phyloP scores from a whole-genome alignment of 371 early-diverging fungal genomes.

The Thermomucor indicae-seudaticae region DNA sequence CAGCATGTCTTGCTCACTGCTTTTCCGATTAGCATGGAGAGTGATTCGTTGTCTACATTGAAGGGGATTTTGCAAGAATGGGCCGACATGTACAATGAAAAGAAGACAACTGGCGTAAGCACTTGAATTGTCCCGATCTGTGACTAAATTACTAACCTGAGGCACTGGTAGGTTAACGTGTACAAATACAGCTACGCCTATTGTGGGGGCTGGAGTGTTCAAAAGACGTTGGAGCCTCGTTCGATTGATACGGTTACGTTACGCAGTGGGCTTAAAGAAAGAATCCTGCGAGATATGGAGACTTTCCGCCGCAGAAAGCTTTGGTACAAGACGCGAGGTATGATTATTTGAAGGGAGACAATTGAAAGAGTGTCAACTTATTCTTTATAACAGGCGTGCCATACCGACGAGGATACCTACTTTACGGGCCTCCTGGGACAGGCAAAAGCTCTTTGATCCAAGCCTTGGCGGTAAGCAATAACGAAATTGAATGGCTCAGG shows the following conservation, averaged over 20 bases:
- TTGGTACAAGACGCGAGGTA: conserved; percentile 88
- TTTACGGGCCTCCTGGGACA: conserved; percentile 63
- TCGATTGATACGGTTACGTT: conserved; percentile 23
- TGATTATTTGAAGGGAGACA: conserved; percentile 86
- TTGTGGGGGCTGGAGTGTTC: conserved; percentile 5
- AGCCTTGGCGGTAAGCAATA: conserved; percentile 60
- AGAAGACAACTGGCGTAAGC: conserved; percentile 7
- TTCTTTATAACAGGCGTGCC: too few species aligned
- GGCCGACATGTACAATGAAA: conserved; percentile 21
- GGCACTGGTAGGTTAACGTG: conserved; percentile 8
- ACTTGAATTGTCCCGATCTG: background rate
- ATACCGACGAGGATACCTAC: conserved; percentile 79
- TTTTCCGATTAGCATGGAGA: conserved; percentile 18
- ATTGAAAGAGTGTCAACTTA: background rate
- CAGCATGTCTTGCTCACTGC: background rate
- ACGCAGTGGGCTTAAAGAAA: conserved; percentile 28
- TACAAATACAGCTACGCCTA: conserved; percentile 11
- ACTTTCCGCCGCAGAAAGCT: conserved; percentile 20
- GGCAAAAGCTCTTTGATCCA: conserved; percentile 63
- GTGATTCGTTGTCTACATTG: conserved; percentile 12
- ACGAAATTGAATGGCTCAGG: conserved; percentile 9
- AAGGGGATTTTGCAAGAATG: conserved; percentile 29
- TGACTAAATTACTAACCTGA: background rate
- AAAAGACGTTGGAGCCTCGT: conserved; percentile 22
- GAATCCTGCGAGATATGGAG: conserved; percentile 27